Evolutionary conservation across 1,284 basidiomycete species (phyloP).

Genomic region (Microbotryum scabiosae): DNA sequence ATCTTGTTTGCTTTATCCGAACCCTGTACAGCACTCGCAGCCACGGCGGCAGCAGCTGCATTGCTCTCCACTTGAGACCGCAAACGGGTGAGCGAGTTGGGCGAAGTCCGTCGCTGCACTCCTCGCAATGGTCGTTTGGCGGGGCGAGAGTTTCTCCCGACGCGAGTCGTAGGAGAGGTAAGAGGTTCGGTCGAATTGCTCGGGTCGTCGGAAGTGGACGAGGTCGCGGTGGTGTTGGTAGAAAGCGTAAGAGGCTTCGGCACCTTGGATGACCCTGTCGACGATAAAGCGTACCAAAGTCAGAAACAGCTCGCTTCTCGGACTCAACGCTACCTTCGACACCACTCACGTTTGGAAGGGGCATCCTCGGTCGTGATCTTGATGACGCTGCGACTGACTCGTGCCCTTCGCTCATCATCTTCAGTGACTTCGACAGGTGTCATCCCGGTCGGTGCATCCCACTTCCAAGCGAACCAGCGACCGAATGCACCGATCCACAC

Average conservation of each 20-base stretch:
- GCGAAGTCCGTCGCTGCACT: constrained; percentile 32
- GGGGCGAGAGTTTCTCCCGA: neutral
- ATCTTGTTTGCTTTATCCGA: no score
- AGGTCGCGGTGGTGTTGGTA: neutral
- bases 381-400: constrained; percentile 22
- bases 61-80: constrained; percentile 5
- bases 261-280: neutral
- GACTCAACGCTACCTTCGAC: neutral
- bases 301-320: neutral
- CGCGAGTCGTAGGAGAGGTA: constrained; percentile 5
- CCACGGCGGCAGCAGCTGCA: constrained; percentile 6
- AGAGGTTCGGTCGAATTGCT: neutral
- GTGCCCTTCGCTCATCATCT: constrained; percentile 20
- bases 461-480: constrained; percentile 31
- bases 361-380: constrained; percentile 22
- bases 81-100: constrained; percentile 25
- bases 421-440: constrained; percentile 7
- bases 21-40: constrained; percentile 1
- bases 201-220: neutral
- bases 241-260: neutral
- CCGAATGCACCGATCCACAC: constrained; percentile 33
- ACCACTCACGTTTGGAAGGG: constrained; percentile 17
- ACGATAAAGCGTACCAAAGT: neutral
- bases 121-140: constrained; percentile 30
- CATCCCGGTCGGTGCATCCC: constrained; percentile 9